These are phyloP conservation scores for Aspergillus ochraceoroseus DNA, from an alignment of 2,329 filamentous ascomycete genomes.

Conservation along the genomic window DNA sequence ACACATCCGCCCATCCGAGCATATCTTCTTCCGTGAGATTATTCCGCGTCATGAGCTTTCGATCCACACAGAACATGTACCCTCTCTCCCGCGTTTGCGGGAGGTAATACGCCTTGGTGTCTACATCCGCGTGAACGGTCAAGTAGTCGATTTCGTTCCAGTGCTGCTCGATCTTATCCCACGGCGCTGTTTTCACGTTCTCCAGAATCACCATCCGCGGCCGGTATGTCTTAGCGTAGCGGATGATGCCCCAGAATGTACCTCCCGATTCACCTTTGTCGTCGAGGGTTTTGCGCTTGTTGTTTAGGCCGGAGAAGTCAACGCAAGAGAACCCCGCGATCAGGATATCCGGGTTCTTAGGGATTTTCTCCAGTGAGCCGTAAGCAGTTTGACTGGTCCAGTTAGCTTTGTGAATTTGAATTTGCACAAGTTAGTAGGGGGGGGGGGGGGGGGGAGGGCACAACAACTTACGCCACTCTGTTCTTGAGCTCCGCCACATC, in stretches of 20 bases:
- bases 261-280: slow-evolving; percentile 60
- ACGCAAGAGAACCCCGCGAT: slow-evolving; percentile 71
- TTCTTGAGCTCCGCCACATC: slow-evolving; percentile 55
- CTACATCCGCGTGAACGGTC: slow-evolving; percentile 48
- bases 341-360: slow-evolving; percentile 57
- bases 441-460: slow-evolving; percentile 5
- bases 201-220: slow-evolving; percentile 66
- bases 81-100: slow-evolving; percentile 63
- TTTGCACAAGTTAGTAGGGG: background rate
- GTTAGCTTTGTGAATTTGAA: background rate
- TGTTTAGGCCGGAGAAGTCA: slow-evolving; percentile 66
- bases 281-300: slow-evolving; percentile 47
- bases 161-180: slow-evolving; percentile 48
- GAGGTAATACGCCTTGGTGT: slow-evolving; percentile 68
- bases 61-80: slow-evolving; percentile 57
- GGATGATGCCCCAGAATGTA: slow-evolving; percentile 60
- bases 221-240: slow-evolving; percentile 52
- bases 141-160: slow-evolving; percentile 55
- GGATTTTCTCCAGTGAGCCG: slow-evolving; percentile 56
- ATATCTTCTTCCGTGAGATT: slow-evolving; percentile 21
- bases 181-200: slow-evolving; percentile 62
- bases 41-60: slow-evolving; percentile 20
- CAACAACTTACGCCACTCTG: slow-evolving; percentile 49
- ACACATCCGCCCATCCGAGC: slow-evolving; percentile 40
- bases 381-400: slow-evolving; percentile 58